Base-by-base conservation (phyloP, 1,139 yeast genomes). In the Lodderomyces pseudojiufengensis region DNA sequence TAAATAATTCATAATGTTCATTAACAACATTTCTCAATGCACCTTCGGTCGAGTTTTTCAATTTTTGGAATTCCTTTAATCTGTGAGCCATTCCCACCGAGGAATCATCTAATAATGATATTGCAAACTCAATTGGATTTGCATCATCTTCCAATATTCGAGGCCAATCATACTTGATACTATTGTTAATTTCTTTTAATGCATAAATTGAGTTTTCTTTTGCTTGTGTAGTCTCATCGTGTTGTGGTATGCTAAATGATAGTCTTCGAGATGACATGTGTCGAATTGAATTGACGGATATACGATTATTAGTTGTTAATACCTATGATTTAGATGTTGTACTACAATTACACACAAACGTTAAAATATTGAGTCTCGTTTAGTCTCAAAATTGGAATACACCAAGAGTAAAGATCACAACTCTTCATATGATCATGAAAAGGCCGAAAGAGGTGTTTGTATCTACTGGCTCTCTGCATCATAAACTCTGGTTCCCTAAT, bases 1-100 rank as follows among this genome's bases (percentile, higher is more conserved):
- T 88, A 62, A 90, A 90, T 2, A 86, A 80, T 54, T 86, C 94
- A 55, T 84, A 84, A 53, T 90, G 83, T 38, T 84, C 85, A 47
- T 80, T 82, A 16, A 88, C 97, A 4, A 90, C 88, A 24, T 64
- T 61, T 43, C 83, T 73, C 33, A 90, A 64, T 13, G 80, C 76
- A 22, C 57, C 56, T 22, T 78, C 77, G 10, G 90, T 79, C 42
- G 75, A 65, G 11, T 64, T 64, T 40, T 76, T 73, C 37, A 81
- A 51, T 37, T 66, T 68, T 32, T 67, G 58, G 46, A 84, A 84
- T 35, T 81, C 84, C 0, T 68, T 65, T 39, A 71, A 69, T 44
- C 81, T 76, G 50, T 82, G 82, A 1, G 95, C 95, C 51, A 84
- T 62, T 0, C 97, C 97, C 23, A 88, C 95, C 1, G 95, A 84